Conservation (phyloP, 331 rosid genomes). For the Quercus lobata region DNA sequence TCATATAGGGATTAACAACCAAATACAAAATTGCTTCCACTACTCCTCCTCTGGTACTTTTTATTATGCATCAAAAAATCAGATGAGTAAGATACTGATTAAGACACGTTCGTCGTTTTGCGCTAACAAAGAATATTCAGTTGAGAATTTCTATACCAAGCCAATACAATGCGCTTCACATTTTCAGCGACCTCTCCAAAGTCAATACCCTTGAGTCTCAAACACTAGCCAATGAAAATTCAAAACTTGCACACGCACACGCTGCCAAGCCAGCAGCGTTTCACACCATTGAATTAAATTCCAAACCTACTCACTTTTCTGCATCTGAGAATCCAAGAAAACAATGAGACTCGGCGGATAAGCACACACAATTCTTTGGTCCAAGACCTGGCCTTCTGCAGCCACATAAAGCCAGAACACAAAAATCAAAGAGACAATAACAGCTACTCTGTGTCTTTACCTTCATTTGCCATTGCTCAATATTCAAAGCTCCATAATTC, state of each 20-base stretch:
- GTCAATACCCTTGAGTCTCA: slow-evolving; percentile 25
- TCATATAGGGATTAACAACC: too few relatives aligned
- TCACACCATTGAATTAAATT: slow-evolving; percentile 6
- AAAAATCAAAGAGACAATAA: not conserved
- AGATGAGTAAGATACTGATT: not conserved
- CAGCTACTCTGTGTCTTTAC: not conserved
- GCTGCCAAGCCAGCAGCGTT: not conserved
- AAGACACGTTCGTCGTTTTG: not conserved
- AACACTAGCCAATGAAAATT: not conserved
- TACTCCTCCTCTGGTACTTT: too few relatives aligned
- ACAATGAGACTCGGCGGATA: slow-evolving; percentile 26
- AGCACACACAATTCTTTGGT: not conserved
- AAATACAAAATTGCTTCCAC: too few relatives aligned
- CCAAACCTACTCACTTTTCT: not conserved
- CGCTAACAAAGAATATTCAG: not conserved
- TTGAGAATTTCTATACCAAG: not conserved
- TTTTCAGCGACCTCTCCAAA: not conserved
- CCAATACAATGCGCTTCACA: not conserved
- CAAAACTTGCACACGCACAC: not conserved
- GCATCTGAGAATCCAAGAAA: slow-evolving; percentile 2
- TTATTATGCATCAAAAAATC: not conserved
- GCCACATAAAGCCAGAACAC: slow-evolving; percentile 21
- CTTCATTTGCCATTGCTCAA: not conserved
- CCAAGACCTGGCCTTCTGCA: slow-evolving; percentile 12
- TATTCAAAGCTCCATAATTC: not conserved